Evolutionary conservation across 768 basidiomycete genomes (phyloP).

Genomic region (Pulveroboletus sp.): DNA sequence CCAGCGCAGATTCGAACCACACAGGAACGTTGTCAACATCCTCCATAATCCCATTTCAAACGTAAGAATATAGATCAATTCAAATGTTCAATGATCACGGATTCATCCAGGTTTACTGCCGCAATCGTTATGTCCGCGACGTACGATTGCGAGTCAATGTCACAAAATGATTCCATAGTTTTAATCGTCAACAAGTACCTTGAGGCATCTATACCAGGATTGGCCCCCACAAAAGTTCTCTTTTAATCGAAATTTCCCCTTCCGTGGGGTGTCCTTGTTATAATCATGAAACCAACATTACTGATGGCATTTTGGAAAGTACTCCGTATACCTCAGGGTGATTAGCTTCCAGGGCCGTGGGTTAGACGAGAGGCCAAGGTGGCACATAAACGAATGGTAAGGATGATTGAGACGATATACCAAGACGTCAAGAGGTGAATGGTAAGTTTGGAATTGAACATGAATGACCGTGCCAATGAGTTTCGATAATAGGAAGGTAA

Average conservation of each 20-base stretch:
- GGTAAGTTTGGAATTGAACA: conserved; percentile 8
- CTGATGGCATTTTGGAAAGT: conserved; percentile 1
- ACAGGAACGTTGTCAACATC: too few relatives aligned
- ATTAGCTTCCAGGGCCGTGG: conserved; percentile 40
- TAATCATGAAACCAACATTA: neutral
- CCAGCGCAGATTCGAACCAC: too few relatives aligned
- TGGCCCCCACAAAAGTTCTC: neutral
- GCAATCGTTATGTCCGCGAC: too few relatives aligned
- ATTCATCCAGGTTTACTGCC: too few relatives aligned
- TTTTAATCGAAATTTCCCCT: conserved; percentile 10
- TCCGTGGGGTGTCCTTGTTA: conserved; percentile 4
- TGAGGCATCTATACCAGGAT: neutral
- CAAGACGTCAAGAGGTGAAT: conserved; percentile 26
- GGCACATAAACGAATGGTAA: neutral
- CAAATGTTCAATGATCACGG: too few relatives aligned
- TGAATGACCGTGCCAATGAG: too few relatives aligned
- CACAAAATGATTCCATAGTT: too few relatives aligned
- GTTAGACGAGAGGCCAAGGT: conserved; percentile 33
- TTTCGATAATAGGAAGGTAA: too few relatives aligned
- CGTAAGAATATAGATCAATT: too few relatives aligned
- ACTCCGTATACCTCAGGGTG: conserved; percentile 14
- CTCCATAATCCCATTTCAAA: too few relatives aligned
- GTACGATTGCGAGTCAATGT: too few relatives aligned
- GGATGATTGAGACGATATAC: conserved; percentile 20
- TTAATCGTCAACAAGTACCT: conserved; percentile 2